These are phyloP conservation scores for Microbotryomycetes sp. DNA, from an alignment of 1,284 basidiomycete species.

Conservation along the genomic window DNA sequence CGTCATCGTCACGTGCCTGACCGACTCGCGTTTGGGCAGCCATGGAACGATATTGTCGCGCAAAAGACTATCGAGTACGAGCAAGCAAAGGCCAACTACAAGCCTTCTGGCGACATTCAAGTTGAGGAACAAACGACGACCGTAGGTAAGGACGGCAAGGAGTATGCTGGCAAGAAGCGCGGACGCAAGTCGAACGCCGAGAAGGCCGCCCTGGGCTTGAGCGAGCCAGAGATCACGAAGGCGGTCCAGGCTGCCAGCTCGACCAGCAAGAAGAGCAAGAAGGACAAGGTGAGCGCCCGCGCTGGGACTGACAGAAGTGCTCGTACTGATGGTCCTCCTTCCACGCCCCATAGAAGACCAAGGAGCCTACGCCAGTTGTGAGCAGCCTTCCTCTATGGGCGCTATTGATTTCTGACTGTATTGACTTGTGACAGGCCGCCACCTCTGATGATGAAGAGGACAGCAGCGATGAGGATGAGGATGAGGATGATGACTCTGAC, in stretches of 20 bases:
- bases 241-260: constrained; percentile 11
- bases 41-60: constrained; percentile 15
- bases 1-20: background rate
- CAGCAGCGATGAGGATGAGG: background rate
- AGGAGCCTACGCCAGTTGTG: background rate
- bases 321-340: background rate
- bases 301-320: background rate
- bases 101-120: background rate
- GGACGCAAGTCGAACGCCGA: constrained; percentile 28
- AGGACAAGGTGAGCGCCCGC: constrained; percentile 6
- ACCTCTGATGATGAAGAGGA: background rate
- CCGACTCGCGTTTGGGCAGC: constrained; percentile 3
- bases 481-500: constrained; percentile 1
- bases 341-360: background rate
- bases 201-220: constrained; percentile 11
- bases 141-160: constrained; percentile 11
- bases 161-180: constrained; percentile 31
- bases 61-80: constrained; percentile 19
- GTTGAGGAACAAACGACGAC: background rate
- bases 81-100: constrained; percentile 20
- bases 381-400: too few species aligned
- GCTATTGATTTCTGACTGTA: background rate
- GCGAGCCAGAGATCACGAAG: background rate
- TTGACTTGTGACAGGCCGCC: background rate
- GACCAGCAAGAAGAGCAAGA: constrained; percentile 16